Evolutionary conservation across 352 stramenopile species (phyloP).

Genomic region (Phytophthora palmivora): DNA sequence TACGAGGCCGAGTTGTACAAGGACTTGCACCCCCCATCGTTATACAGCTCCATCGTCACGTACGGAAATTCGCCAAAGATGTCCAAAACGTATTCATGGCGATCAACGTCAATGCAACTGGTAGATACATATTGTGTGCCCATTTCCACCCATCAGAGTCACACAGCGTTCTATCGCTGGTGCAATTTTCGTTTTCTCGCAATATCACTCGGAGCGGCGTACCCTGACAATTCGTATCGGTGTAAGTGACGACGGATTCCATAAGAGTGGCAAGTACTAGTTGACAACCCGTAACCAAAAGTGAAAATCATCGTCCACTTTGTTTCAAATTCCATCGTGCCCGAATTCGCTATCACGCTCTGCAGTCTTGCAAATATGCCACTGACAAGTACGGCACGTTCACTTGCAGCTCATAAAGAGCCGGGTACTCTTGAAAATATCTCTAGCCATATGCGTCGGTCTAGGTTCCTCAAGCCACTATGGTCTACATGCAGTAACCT

Average conservation of each 20-base stretch:
- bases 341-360: neutral
- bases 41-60: conserved; percentile 10
- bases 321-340: neutral
- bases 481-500: too few species aligned
- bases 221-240: conserved; percentile 8
- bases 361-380: conserved; percentile 1
- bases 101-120: conserved; percentile 3
- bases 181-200: neutral
- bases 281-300: neutral
- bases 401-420: conserved; percentile 3
- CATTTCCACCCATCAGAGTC: neutral
- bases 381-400: neutral
- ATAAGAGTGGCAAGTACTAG: neutral
- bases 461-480: too few species aligned
- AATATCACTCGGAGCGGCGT: conserved; percentile 4
- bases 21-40: neutral
- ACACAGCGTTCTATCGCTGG: conserved; percentile 2
- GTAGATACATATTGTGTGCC: neutral
- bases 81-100: conserved; percentile 3
- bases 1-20: neutral
- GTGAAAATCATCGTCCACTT: neutral
- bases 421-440: conserved; percentile 1
- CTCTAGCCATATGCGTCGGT: conserved; percentile 8
- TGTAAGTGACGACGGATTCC: conserved; percentile 10
- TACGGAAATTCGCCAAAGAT: conserved; percentile 11